Percentiles rank a stretch among this genome's conserved stretches.
These are phyloP conservation scores for Aspergillus cristatus DNA, from an alignment of 495 filamentous ascomycete genomes.

Conservation along the genomic window DNA sequence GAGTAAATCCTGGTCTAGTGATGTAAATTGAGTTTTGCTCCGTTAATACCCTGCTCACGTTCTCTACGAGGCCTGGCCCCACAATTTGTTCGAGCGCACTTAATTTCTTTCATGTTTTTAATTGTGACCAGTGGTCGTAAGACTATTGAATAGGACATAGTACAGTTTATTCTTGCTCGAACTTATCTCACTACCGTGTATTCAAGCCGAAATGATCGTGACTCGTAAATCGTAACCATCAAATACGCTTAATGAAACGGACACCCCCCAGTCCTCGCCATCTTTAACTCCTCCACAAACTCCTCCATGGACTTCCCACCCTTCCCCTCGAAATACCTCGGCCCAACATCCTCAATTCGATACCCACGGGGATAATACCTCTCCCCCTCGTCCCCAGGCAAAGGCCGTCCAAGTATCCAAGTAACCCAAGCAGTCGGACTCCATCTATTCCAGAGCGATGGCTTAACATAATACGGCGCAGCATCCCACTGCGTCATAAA, in stretches of 20 bases:
- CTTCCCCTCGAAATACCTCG: slow-evolving; percentile 45
- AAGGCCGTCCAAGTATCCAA: slow-evolving; percentile 43
- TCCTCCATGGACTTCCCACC: slow-evolving; percentile 33
- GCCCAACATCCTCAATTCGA: slow-evolving; percentile 48
- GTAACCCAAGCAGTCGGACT: slow-evolving; percentile 44
- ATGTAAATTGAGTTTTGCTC: slow-evolving; percentile 26
- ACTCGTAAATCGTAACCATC: too few relatives aligned
- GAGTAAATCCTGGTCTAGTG: slow-evolving; percentile 24
- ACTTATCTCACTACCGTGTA: too few relatives aligned
- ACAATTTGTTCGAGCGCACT: slow-evolving; percentile 38
- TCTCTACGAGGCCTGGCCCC: slow-evolving; percentile 20
- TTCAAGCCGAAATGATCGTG: too few relatives aligned
- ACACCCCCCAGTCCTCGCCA: slow-evolving; percentile 40
- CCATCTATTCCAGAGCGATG: slow-evolving; percentile 54
- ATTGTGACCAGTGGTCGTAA: slow-evolving; percentile 22
- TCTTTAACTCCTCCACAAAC: slow-evolving; percentile 31
- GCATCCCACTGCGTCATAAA: slow-evolving; percentile 40
- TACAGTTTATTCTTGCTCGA: too few relatives aligned
- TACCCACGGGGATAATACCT: slow-evolving; percentile 53
- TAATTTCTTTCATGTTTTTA: slow-evolving; percentile 38
- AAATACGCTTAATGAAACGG: slow-evolving; percentile 46
- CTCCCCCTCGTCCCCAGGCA: slow-evolving; percentile 51
- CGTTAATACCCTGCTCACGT: slow-evolving; percentile 35
- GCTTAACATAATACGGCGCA: slow-evolving; percentile 51
- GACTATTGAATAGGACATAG: slow-evolving; percentile 33